Evolutionary conservation across 2,329 filamentous ascomycete species (phyloP), one percentile per base, ranked within the genome.

Genomic region (Penicillium sp.): DNA sequence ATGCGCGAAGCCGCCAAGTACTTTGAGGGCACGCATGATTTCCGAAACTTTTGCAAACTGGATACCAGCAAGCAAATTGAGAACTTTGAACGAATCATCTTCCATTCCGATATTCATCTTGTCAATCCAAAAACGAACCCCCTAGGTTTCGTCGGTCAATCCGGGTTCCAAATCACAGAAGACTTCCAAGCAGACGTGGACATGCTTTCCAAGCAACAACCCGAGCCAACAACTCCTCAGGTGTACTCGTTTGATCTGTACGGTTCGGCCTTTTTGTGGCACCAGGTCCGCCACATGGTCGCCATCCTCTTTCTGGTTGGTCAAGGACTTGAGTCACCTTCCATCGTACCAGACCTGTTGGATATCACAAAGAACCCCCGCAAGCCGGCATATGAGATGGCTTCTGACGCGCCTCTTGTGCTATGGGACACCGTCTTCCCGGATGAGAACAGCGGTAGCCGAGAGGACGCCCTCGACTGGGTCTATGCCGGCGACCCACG

Each of bases 401-500:
- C 93, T 1, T 84, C 85, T 43, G 91, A 97, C 65, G 81, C 84
- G 26, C 91, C 93, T 2, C 79, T 98, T 7, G 93, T 97, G 12
- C 80, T 98, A 5, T 97, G 91, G 91, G 89, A 97, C 70, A 97
- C 91, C 69, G 77, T 94, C 32, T 98, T 96, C 68, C 88, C 88
- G 0, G 71, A 72, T 39, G 62, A 75, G 49, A 68, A 70, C 55
- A 63, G 73, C 58, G 69, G 71, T 28, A 64, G 65, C 43, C 67
- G 76, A 26, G 70, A 75, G 36, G 84, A 93, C 65, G 76, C 78
- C 0, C 65, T 96, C 47, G 66, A 83, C 13, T 98, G 93, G 91
- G 68, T 90, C 0, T 87, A 90, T 67, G 77, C 86, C 1, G 87
- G 86, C 38, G 86, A 91, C 53, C 79, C 83, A 35, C 68, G 73